A percentile compares a stretch with the other conserved stretches of the same genome.
Evolutionary conservation across 352 stramenopile species (phyloP).

Genomic region (Phytophthora colocasiae): DNA sequence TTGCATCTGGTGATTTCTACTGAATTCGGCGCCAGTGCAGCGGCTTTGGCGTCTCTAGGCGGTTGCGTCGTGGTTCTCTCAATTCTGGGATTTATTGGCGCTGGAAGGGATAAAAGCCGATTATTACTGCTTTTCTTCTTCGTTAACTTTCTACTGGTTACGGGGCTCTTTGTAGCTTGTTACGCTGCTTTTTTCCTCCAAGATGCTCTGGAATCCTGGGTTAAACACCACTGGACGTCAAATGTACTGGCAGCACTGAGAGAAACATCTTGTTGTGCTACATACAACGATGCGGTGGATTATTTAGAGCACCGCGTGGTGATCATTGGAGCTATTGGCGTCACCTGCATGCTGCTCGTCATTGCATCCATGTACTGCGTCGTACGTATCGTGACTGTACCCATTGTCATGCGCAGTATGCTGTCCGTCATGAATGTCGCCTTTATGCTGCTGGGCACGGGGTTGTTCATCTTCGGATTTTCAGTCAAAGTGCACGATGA

Average conservation of each 20-base stretch:
- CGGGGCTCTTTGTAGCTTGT: conserved; percentile 64
- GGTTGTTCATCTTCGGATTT: conserved; percentile 64
- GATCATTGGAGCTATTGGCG: conserved; percentile 57
- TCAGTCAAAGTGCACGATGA: conserved; percentile 67
- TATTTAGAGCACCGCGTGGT: conserved; percentile 61
- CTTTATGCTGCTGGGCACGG: conserved; percentile 69
- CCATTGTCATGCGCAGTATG: conserved; percentile 88
- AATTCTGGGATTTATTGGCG: conserved; percentile 67
- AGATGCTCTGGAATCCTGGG: conserved; percentile 66
- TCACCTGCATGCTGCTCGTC: conserved; percentile 54
- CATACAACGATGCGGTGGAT: conserved; percentile 56
- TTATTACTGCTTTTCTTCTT: conserved; percentile 83
- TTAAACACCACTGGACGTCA: conserved; percentile 80
- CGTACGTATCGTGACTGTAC: conserved; percentile 85
- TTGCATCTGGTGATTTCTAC: conserved; percentile 59
- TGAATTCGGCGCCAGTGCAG: conserved; percentile 60
- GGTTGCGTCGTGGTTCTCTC: conserved; percentile 59
- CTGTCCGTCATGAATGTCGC: conserved; percentile 77
- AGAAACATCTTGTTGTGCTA: conserved; percentile 54
- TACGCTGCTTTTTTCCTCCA: conserved; percentile 77
- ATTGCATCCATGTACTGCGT: conserved; percentile 79
- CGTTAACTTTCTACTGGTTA: conserved; percentile 70
- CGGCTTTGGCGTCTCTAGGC: conserved; percentile 52
- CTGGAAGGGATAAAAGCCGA: conserved; percentile 67
- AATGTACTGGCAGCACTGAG: conserved; percentile 55